These are phyloP conservation scores for Globisporangium iwayamae DNA, from an alignment of 352 stramenopile species.

Conservation along the genomic window DNA sequence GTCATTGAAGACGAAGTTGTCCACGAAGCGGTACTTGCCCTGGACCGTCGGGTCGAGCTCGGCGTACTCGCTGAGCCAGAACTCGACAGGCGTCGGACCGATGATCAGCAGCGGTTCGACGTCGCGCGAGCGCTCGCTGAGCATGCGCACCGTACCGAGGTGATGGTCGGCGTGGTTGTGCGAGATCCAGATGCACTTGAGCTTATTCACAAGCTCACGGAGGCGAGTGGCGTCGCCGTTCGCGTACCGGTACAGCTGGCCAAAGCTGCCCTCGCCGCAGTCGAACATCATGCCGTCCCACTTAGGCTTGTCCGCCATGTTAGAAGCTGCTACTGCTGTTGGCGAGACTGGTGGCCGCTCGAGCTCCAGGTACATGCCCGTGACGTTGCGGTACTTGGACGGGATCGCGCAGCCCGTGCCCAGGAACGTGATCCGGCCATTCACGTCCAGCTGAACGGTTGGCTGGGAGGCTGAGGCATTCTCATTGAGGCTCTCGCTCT, in stretches of 20 bases:
- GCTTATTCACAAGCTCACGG: constrained; percentile 47
- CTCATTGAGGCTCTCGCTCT: not conserved
- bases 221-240: constrained; percentile 38
- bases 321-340: not conserved
- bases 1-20: constrained; percentile 85
- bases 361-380: constrained; percentile 90
- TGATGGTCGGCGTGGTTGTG: constrained; percentile 98
- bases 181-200: constrained; percentile 96
- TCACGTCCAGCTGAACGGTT: not conserved
- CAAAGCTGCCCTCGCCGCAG: constrained; percentile 94
- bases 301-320: not conserved
- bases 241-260: constrained; percentile 84
- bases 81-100: constrained; percentile 82
- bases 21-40: constrained; percentile 86
- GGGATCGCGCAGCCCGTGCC: constrained; percentile 96
- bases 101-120: constrained; percentile 87
- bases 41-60: constrained; percentile 69
- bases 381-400: constrained; percentile 98
- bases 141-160: constrained; percentile 90
- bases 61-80: constrained; percentile 92
- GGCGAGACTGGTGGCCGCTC: constrained; percentile 6
- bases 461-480: not conserved
- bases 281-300: constrained; percentile 90
- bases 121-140: constrained; percentile 66
- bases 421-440: constrained; percentile 87